These are phyloP conservation scores for Kwoniella mangroviensis DNA, from an alignment of 768 basidiomycete genomes.

Conservation along the genomic window DNA sequence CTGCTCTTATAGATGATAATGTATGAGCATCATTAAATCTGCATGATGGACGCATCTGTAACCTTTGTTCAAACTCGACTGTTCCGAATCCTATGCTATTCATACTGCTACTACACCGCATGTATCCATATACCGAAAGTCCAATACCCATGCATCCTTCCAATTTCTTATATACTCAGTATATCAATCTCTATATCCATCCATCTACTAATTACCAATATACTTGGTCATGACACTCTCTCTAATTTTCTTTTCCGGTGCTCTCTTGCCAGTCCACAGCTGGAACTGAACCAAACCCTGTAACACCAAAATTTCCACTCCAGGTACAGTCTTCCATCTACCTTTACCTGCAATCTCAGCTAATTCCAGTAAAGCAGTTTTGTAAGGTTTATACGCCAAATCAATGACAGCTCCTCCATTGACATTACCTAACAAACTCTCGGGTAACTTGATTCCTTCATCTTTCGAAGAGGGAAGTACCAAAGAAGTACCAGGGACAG, in stretches of 20 bases:
- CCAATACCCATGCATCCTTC: no score
- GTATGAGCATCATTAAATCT: no score
- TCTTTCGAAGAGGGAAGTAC: conserved; percentile 59
- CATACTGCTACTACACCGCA: no score
- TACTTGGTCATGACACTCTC: conserved; percentile 52
- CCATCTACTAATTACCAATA: conserved; percentile 6
- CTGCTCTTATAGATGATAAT: no score
- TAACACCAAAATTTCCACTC: conserved; percentile 54
- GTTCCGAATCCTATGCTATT: no score
- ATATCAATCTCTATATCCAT: background rate
- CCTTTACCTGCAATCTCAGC: conserved; percentile 61
- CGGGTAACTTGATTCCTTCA: conserved; percentile 59
- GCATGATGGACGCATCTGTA: no score
- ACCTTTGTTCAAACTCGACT: no score
- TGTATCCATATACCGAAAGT: no score
- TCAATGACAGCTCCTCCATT: conserved; percentile 77
- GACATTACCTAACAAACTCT: conserved; percentile 62
- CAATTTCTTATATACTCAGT: no score
- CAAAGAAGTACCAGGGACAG: conserved; percentile 71
- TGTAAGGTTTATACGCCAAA: conserved; percentile 89
- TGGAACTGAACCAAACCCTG: conserved; percentile 56
- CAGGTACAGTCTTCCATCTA: conserved; percentile 50
- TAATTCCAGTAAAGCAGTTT: conserved; percentile 76
- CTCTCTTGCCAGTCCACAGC: conserved; percentile 53
- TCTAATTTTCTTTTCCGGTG: conserved; percentile 48